Base-by-base conservation (phyloP, 2,329 filamentous ascomycete genomes). In the Pyrenochaeta sp. region DNA sequence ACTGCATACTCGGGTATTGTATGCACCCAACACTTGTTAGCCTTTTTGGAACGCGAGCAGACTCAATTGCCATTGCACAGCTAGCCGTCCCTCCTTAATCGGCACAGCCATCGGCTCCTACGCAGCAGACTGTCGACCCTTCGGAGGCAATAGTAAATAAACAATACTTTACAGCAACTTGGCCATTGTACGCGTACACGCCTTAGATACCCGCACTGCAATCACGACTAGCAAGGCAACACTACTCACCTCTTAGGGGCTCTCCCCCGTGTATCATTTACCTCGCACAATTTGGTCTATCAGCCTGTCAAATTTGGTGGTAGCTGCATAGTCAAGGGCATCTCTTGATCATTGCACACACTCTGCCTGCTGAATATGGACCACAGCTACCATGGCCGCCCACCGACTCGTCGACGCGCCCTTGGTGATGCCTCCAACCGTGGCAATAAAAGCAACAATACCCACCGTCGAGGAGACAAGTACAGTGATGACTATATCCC, bases 11-110 rank as follows among this genome's bases (percentile, higher is more conserved):
- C 41, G 44, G 56, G 55, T 56, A 64, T 61, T 65, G 63, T 64
- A 71, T 65, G 66, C 66, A 68, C 67, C 67, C 64, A 66, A 65
- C 63, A 66, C 63, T 66, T 69, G 66, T 68, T 72, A 68, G 64
- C 59, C n/a, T 63, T 71, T 72, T 71, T 71, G 67, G 66, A 58
- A 60, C 49, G 60, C 60, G 49, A 61, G 47, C 53, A 66, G 56
- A 44, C 39, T 65, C 60, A 58, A 60, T 68, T 68, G 63, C 57
- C 57, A 9, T 12, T 29, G 58, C 58, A 60, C 60, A 57, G 57
- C 61, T 54, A 53, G 63, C 66, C 58, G 64, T 53, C 68, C 58
- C 51, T 73, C 69, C 52, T 62, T 72, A 72, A 67, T 62, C 60
- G 55, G 67, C 58, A 37, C 41, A 41, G 50, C 55, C 51, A 59